phyloP scores from a whole-genome alignment of 2,329 filamentous ascomycete genomes.

The Apiospora phragmitis region DNA sequence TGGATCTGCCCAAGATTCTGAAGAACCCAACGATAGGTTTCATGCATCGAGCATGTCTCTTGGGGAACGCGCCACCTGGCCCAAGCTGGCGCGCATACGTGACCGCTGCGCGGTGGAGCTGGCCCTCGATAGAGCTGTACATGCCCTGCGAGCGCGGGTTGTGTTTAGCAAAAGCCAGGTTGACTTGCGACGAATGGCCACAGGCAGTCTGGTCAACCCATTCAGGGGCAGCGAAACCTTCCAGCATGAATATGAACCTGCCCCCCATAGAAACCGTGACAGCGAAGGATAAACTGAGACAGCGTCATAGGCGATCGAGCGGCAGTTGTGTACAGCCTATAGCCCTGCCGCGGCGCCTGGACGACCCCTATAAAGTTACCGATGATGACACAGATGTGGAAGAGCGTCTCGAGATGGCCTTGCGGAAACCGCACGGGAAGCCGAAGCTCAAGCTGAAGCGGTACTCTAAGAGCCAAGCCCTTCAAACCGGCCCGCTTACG shows the following conservation, averaged over 20 bases:
- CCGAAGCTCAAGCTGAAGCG: constrained; percentile 44
- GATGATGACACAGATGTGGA: constrained; percentile 47
- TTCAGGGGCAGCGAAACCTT: constrained; percentile 20
- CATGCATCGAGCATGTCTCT: constrained; percentile 75
- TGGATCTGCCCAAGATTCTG: constrained; percentile 74
- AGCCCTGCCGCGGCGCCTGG: constrained; percentile 34
- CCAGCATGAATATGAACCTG: constrained; percentile 20
- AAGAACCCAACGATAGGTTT: constrained; percentile 85
- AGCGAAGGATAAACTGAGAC: constrained; percentile 31
- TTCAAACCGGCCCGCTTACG: constrained; percentile 30
- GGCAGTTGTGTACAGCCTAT: constrained; percentile 45
- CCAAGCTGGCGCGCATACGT: constrained; percentile 79
- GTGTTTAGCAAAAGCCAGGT: constrained; percentile 68
- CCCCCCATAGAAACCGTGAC: constrained; percentile 20
- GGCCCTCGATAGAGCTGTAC: constrained; percentile 75
- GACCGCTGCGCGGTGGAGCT: constrained; percentile 89
- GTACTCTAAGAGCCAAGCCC: constrained; percentile 40
- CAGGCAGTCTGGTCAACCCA: constrained; percentile 31
- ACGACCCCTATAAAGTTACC: constrained; percentile 40
- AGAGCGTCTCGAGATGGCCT: constrained; percentile 43
- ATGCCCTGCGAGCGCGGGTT: constrained; percentile 65
- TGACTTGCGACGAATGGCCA: constrained; percentile 52
- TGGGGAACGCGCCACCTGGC: constrained; percentile 91
- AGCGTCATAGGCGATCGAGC: constrained; percentile 49
- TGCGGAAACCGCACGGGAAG: constrained; percentile 30